These are phyloP conservation scores for Apophysomyces variabilis DNA, from an alignment of 371 early-diverging fungal genomes.

Conservation along the genomic window DNA sequence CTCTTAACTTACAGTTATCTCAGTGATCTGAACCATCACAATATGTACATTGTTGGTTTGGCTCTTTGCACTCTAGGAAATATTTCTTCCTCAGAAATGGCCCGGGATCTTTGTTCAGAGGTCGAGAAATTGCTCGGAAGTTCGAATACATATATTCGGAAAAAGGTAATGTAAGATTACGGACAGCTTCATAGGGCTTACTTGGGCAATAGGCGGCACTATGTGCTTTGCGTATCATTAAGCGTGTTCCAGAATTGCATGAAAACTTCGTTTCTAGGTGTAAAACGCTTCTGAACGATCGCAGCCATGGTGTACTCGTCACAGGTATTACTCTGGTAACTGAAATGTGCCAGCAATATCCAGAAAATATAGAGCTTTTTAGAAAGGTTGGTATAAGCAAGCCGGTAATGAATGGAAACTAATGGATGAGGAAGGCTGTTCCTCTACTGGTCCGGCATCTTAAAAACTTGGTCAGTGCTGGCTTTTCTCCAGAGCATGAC, in stretches of 20 bases:
- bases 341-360: constrained; percentile 84
- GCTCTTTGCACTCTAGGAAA: constrained; percentile 96
- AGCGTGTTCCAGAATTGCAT: constrained; percentile 91
- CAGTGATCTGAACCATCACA: constrained; percentile 93
- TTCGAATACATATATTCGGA: constrained; percentile 91
- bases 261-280: constrained; percentile 83
- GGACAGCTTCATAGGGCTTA: neutral
- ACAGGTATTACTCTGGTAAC: constrained; percentile 90
- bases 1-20: neutral
- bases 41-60: constrained; percentile 95
- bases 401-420: too few species aligned
- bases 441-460: constrained; percentile 88
- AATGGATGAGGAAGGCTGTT: constrained; percentile 59
- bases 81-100: constrained; percentile 94
- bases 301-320: constrained; percentile 94
- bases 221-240: constrained; percentile 89
- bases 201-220: constrained; percentile 78
- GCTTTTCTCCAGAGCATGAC: constrained; percentile 95
- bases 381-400: constrained; percentile 56
- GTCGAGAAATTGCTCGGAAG: constrained; percentile 92
- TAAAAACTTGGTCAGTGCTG: constrained; percentile 85
- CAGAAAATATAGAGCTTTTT: constrained; percentile 70
- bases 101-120: constrained; percentile 92
- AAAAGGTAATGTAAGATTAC: constrained; percentile 72
- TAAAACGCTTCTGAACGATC: constrained; percentile 83